Evolutionary conservation across 331 rosid genomes (phyloP).

Genomic region (Malus hybrid): DNA sequence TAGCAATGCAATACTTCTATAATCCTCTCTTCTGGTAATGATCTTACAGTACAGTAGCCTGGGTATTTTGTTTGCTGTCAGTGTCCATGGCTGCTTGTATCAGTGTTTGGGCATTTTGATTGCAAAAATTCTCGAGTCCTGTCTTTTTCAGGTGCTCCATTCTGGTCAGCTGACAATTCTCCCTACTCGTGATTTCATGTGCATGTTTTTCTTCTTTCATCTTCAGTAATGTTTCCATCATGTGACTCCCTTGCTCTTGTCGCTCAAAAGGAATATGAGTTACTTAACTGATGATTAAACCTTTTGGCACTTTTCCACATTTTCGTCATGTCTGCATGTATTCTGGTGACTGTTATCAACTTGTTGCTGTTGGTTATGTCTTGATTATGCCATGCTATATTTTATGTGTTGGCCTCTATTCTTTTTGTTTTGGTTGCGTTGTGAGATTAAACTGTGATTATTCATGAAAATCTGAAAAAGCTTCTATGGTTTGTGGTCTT

Average conservation of each 20-base stretch:
- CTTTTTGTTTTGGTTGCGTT: background rate
- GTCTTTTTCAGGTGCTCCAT: background rate
- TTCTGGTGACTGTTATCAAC: background rate
- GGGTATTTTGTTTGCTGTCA: background rate
- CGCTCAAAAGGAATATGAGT: background rate
- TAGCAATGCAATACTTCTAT: background rate
- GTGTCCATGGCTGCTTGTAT: background rate
- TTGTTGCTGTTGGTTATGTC: background rate
- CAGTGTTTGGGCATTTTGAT: background rate
- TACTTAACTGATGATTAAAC: background rate
- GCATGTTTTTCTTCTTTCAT: background rate
- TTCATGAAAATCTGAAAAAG: background rate
- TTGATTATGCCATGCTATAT: background rate
- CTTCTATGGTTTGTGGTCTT: constrained; percentile 40
- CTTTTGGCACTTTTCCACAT: background rate
- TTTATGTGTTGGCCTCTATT: background rate
- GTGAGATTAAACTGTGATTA: background rate
- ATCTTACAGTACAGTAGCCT: background rate
- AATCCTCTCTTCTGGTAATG: background rate
- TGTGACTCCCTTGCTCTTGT: background rate
- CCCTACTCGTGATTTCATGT: background rate
- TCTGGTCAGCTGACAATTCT: background rate
- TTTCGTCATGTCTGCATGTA: background rate
- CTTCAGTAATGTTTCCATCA: background rate
- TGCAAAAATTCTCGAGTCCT: too few species aligned